Conservation (phyloP, 305 asterid genomes). For the Fraxinus baroniana region DNA sequence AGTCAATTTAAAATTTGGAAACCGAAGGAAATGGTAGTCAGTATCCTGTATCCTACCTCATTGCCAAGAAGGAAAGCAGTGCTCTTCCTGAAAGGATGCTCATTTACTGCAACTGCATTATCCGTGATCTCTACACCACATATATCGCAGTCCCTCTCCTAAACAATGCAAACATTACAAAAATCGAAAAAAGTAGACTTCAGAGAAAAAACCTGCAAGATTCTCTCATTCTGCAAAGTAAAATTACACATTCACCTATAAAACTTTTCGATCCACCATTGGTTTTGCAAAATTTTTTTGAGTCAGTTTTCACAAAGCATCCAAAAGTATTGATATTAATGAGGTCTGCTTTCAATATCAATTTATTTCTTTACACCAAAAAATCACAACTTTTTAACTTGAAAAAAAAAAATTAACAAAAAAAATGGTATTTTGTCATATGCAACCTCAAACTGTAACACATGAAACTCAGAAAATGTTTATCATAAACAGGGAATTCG, state of each 20-base stretch:
- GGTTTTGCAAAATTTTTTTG: neutral
- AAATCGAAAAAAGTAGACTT: neutral
- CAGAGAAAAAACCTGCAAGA: neutral
- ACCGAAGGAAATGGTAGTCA: conserved; percentile 7
- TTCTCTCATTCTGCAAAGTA: neutral
- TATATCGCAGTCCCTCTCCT: conserved; percentile 86
- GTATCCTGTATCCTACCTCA: conserved; percentile 55
- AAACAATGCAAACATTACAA: conserved; percentile 22
- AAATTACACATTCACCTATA: neutral
- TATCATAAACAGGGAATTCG: neutral
- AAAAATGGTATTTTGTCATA: neutral
- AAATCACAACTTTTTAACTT: neutral
- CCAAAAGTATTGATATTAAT: neutral
- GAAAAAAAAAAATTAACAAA: neutral
- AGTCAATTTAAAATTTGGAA: neutral
- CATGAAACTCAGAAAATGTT: neutral
- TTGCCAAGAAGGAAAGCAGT: conserved; percentile 94
- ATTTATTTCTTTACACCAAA: neutral
- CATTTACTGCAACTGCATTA: conserved; percentile 60
- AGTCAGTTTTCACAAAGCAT: neutral
- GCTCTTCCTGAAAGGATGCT: conserved; percentile 83
- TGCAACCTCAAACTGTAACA: neutral
- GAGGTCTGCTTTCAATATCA: neutral
- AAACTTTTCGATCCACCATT: neutral
- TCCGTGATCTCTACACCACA: conserved; percentile 96